These are phyloP conservation scores for Fusarium sp. DNA, from an alignment of 2,329 filamentous ascomycete genomes.

Conservation along the genomic window DNA sequence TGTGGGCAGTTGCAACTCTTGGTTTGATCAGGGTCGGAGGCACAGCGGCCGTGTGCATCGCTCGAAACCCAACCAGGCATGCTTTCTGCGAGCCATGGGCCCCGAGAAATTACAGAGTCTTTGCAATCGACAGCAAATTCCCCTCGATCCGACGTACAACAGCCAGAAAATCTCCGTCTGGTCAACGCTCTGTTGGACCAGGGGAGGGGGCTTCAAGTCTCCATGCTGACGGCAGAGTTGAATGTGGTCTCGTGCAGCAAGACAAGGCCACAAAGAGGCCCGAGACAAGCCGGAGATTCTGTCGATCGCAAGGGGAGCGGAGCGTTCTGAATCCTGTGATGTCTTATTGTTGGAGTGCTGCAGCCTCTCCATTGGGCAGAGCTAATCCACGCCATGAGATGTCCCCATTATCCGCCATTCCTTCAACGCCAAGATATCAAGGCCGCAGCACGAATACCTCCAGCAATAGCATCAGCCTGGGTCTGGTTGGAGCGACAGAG, in stretches of 20 bases:
- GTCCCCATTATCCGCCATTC: conserved; percentile 22
- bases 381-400: conserved; percentile 19
- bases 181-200: conserved; percentile 11
- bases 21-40: neutral
- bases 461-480: conserved; percentile 20
- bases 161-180: conserved; percentile 34
- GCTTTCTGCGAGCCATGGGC: neutral
- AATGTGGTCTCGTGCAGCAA: conserved; percentile 33
- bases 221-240: conserved; percentile 12
- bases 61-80: conserved; percentile 12
- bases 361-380: conserved; percentile 18
- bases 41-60: neutral
- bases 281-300: conserved; percentile 25
- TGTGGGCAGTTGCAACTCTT: neutral
- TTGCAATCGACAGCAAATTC: conserved; percentile 6
- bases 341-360: conserved; percentile 8
- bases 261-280: conserved; percentile 27
- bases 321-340: conserved; percentile 22
- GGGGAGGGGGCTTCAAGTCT: conserved; percentile 4
- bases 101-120: conserved; percentile 6
- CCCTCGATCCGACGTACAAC: conserved; percentile 3
- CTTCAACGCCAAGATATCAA: conserved; percentile 27
- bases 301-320: conserved; percentile 27
- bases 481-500: conserved; percentile 19
- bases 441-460: conserved; percentile 20